A percentile compares a stretch with the other conserved stretches of the same genome.
Conservation (phyloP, 352 stramenopile species). For the Globisporangium echinulatum region DNA sequence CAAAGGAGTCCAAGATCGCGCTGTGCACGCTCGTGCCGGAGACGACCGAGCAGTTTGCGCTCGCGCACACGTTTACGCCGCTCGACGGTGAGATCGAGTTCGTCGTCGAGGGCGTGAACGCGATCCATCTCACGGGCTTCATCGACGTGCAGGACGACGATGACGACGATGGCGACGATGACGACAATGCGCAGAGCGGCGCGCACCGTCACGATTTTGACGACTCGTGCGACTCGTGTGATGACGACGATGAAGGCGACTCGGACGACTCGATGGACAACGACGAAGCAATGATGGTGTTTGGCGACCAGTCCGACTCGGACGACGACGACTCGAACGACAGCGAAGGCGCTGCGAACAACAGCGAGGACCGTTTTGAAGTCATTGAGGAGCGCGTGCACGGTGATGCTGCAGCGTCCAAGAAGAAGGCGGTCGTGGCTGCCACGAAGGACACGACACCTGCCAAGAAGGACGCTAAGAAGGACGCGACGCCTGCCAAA, state of each 20-base stretch:
- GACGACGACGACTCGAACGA: slow-evolving; percentile 46
- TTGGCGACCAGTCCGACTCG: slow-evolving; percentile 29
- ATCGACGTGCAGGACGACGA: slow-evolving; percentile 76
- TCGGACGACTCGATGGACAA: slow-evolving; percentile 36
- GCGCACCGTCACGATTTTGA: slow-evolving; percentile 37
- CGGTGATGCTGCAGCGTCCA: slow-evolving; percentile 24
- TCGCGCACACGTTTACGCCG: slow-evolving; percentile 73
- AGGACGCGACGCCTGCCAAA: slow-evolving; percentile 24
- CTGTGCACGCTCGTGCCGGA: slow-evolving; percentile 65
- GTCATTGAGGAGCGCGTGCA: slow-evolving; percentile 68
- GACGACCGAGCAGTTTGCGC: slow-evolving; percentile 63
- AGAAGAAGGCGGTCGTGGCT: slow-evolving; percentile 27
- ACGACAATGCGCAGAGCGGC: slow-evolving; percentile 43
- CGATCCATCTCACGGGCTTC: slow-evolving; percentile 76
- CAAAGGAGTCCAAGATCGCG: slow-evolving; percentile 66
- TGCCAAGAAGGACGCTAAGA: slow-evolving; percentile 20
- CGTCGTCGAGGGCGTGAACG: slow-evolving; percentile 59
- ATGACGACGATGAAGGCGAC: slow-evolving; percentile 27
- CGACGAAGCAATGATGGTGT: slow-evolving; percentile 61
- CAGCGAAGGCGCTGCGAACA: slow-evolving; percentile 31
- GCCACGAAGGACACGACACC: slow-evolving; percentile 21
- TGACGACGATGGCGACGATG: slow-evolving; percentile 62
- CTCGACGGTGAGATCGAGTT: slow-evolving; percentile 72
- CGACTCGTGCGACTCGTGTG: slow-evolving; percentile 15
- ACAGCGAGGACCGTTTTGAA: slow-evolving; percentile 54